phyloP scores from a whole-genome alignment of 2,329 filamentous ascomycete species.

The Zymoseptoria crescenta region DNA sequence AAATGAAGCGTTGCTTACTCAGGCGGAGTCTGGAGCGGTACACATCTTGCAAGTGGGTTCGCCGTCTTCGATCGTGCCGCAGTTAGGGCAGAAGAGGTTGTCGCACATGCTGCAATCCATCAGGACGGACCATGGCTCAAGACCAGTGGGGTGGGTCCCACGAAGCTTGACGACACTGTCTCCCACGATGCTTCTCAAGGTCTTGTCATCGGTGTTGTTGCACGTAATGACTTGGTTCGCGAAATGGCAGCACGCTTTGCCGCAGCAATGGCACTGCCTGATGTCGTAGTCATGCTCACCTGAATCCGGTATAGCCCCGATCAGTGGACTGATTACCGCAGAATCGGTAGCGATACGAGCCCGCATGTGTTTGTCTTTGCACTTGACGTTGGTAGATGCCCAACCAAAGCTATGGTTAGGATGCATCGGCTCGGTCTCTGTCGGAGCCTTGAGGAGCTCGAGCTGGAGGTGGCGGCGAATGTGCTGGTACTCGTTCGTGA shows the following conservation, averaged over 20 bases:
- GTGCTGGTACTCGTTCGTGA: conserved; percentile 1
- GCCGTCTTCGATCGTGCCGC: neutral
- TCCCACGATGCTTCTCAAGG: neutral
- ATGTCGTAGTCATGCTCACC: neutral
- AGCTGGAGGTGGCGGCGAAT: conserved; percentile 8
- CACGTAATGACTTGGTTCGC: neutral
- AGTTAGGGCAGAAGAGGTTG: neutral
- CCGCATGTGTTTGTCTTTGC: conserved; percentile 5
- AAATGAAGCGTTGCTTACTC: neutral
- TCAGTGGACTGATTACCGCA: neutral
- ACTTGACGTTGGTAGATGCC: conserved; percentile 12
- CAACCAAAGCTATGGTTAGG: conserved; percentile 10
- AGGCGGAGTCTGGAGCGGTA: neutral
- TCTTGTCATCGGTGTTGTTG: neutral
- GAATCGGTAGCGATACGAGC: neutral
- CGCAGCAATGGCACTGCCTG: neutral
- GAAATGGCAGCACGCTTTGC: neutral
- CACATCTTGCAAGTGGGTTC: neutral
- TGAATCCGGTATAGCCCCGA: neutral
- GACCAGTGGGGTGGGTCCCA: neutral
- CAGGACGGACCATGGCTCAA: neutral
- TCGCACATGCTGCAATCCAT: neutral
- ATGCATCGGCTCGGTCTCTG: conserved; percentile 4
- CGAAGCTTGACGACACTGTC: neutral
- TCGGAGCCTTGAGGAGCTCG: conserved; percentile 5